These are phyloP conservation scores for Giardia muris DNA, from an alignment of 208 protist genomes.

Conservation along the genomic window DNA sequence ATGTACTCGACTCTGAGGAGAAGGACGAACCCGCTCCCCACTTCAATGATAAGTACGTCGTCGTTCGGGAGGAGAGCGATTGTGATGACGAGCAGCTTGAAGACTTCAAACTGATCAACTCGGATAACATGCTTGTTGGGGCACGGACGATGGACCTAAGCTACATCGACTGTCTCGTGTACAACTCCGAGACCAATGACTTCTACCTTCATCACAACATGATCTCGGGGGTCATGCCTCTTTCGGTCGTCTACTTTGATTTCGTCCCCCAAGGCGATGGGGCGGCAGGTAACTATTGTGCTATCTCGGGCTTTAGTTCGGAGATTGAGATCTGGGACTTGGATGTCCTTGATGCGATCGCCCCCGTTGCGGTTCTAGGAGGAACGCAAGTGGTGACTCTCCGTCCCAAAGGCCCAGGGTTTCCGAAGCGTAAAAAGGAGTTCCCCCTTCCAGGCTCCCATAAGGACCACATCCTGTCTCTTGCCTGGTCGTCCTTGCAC, in stretches of 20 bases:
- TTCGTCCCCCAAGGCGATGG: background rate
- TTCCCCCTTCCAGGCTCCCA: background rate
- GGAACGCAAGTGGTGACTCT: background rate
- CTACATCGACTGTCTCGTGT: background rate
- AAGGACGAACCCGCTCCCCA: background rate
- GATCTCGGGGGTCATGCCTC: background rate
- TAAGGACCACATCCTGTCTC: background rate
- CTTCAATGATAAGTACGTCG: background rate
- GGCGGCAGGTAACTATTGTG: background rate
- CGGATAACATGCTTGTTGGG: background rate
- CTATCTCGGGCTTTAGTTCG: background rate
- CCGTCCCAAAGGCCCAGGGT: background rate
- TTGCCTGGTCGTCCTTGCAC: background rate
- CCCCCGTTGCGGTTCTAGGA: background rate
- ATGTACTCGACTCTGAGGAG: background rate
- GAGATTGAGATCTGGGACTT: conserved; percentile 1
- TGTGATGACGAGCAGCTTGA: background rate
- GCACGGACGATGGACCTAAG: background rate
- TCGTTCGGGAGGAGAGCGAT: no score
- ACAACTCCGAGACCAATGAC: background rate
- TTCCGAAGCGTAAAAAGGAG: background rate
- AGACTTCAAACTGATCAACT: background rate
- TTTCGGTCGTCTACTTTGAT: background rate
- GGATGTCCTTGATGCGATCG: background rate
- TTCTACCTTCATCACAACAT: background rate